Evolutionary conservation across 176 grass and related monocot genomes (phyloP), one percentile per base, ranked within the genome.

Genomic region (Triticum monococcum): DNA sequence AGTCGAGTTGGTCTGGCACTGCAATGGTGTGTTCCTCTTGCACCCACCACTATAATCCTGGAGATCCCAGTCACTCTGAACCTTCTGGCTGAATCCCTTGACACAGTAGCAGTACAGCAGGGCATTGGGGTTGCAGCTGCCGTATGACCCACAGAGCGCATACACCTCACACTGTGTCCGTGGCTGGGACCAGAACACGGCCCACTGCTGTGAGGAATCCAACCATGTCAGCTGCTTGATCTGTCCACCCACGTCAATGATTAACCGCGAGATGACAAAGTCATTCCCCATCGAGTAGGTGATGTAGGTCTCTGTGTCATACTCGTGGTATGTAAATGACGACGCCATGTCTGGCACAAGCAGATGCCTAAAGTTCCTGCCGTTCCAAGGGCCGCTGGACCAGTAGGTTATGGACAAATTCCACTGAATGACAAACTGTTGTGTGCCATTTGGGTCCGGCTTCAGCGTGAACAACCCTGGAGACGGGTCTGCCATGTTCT

Each of bases 401-500:
- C 91, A 90, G 70, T 80, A 94, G 17, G 9, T 54, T 56, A 16
- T 30, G 73, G 92, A 86, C 6, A 82, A 18, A 35, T 95, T 98
- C 96, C 96, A 98, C 46, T 6, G 31, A 32, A 32, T 32, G 31
- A 32, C 31, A 32, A 32, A 32, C 31, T 32, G 31, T 32, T 4
- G 31, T 36, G 5, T 36, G 62, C 89, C 88, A 13, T 88, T 92
- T 0, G 93, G 96, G 24, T 98, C 96, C 20, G 91, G 56, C 87
- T 86, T 63, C 33, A 95, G 70, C 0, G 91, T 88, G 88, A 85
- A 98, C 36, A 89, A 38, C 26, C 93, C 96, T 2, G 90, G 91
- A n/a, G 89, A 52, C 0, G 96, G 35, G 5, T 35, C 35, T 35
- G 35, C 35, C 5, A 0, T 6, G 5, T 6, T 35, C 35, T 35